Percentiles rank a stretch among this genome's conserved stretches.
Evolutionary conservation across 148 eudicot genomes (phyloP).

Genomic region (Polygonum maritimum): DNA sequence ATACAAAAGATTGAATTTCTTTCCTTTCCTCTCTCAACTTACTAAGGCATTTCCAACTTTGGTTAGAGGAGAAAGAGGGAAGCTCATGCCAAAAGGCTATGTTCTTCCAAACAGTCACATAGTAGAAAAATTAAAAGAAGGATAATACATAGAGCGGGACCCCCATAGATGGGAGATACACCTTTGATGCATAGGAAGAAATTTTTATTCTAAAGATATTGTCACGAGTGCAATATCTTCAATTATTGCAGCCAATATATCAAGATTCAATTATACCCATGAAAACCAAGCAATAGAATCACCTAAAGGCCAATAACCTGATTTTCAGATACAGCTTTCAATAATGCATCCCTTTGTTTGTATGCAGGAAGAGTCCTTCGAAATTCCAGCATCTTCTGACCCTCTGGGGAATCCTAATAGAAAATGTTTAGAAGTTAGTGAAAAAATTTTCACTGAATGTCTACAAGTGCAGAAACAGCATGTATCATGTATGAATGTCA

Average conservation of each 20-base stretch:
- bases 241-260: not conserved
- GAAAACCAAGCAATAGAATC: not conserved
- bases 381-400: constrained; percentile 83
- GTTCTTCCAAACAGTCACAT: not conserved
- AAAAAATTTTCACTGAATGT: not conserved
- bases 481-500: not conserved
- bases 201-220: not conserved
- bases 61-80: not conserved
- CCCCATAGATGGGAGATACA: not conserved
- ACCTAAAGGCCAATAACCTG: constrained; percentile 40
- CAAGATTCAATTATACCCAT: not conserved
- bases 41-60: not conserved
- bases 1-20: not conserved
- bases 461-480: not conserved
- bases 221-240: not conserved
- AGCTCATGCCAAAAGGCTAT: not conserved
- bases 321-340: constrained; percentile 53
- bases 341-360: constrained; percentile 70
- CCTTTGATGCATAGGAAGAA: not conserved
- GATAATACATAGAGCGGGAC: not conserved
- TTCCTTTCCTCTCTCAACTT: not conserved
- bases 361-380: constrained; percentile 80
- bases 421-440: not conserved
- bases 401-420: constrained; percentile 75
- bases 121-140: not conserved